A percentile compares a stretch with the other conserved stretches of the same genome.
Conservation (phyloP, 2,329 filamentous ascomycete genomes). For the Fusarium decemcellulare region DNA sequence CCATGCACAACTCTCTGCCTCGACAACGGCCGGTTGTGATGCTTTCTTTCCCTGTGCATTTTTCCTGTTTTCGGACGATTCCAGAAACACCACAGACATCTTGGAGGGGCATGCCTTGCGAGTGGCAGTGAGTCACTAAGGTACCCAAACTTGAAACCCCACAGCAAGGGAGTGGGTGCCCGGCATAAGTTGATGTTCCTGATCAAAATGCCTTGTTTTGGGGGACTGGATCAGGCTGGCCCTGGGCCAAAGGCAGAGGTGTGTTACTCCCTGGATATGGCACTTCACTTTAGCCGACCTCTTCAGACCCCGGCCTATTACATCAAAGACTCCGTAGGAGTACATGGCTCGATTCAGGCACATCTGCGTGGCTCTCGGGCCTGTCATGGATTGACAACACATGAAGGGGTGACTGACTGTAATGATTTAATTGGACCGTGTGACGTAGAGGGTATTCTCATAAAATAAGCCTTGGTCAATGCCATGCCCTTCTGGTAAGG, state of each 20-base stretch:
- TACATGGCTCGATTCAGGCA: conserved; percentile 17
- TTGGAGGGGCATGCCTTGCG: neutral
- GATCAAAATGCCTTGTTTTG: neutral
- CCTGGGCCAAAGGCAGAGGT: too few species aligned
- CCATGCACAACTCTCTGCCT: neutral
- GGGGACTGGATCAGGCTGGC: neutral
- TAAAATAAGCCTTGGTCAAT: conserved; percentile 16
- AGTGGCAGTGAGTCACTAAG: neutral
- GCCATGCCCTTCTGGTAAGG: conserved; percentile 4
- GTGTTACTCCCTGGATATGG: too few species aligned
- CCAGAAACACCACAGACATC: neutral
- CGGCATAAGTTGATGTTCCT: neutral
- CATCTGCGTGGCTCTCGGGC: conserved; percentile 12
- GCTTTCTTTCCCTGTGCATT: neutral
- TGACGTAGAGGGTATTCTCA: conserved; percentile 3
- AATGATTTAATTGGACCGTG: conserved; percentile 7
- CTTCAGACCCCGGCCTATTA: neutral
- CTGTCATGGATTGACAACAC: conserved; percentile 28
- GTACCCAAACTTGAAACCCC: conserved; percentile 1
- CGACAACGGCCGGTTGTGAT: neutral
- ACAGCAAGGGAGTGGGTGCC: neutral
- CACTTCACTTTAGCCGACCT: neutral
- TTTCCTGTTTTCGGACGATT: neutral
- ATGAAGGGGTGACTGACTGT: conserved; percentile 22
- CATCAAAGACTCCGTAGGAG: too few species aligned